Conservation (phyloP, 768 basidiomycete species). For the Amanita rubescens region DNA sequence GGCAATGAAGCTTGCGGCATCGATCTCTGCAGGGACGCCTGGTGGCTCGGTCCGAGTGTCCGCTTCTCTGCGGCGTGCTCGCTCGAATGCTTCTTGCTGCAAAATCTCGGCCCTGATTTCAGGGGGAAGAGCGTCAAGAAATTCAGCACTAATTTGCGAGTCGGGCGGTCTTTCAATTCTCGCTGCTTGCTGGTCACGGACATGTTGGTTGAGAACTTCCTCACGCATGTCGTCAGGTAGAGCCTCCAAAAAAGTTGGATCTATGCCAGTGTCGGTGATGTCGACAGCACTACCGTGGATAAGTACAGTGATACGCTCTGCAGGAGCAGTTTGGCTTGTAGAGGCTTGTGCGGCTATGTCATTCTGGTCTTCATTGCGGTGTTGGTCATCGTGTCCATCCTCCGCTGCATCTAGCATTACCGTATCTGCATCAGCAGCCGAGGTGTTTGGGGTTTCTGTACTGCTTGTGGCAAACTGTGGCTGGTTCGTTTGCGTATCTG, state of each 20-base stretch:
- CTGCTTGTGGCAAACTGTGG: constrained; percentile 10
- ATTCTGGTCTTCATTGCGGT: constrained; percentile 3
- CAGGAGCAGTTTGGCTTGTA: constrained; percentile 20
- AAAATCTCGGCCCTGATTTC: constrained; percentile 96
- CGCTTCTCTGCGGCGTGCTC: constrained; percentile 43
- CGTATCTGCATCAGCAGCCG: constrained; percentile 19
- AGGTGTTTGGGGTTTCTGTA: constrained; percentile 8
- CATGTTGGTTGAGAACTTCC: constrained; percentile 95
- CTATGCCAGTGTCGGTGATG: constrained; percentile 98
- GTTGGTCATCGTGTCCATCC: constrained; percentile 44
- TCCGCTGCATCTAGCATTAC: constrained; percentile 34
- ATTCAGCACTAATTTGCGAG: constrained; percentile 90
- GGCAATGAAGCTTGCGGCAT: constrained; percentile 87
- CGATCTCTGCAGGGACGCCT: constrained; percentile 64
- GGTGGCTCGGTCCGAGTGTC: constrained; percentile 36
- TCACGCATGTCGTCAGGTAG: constrained; percentile 98
- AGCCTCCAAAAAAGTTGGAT: constrained; percentile 96
- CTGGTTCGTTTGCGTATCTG: not conserved
- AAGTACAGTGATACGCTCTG: constrained; percentile 74
- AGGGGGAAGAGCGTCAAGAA: constrained; percentile 91
- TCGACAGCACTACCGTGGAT: constrained; percentile 92
- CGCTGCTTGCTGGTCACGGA: constrained; percentile 83
- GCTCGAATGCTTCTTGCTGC: constrained; percentile 87
- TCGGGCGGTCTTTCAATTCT: constrained; percentile 67
- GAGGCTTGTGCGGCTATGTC: constrained; percentile 7